Evolutionary conservation across 2,329 filamentous ascomycete species (phyloP).

Genomic region (Penicillium sp.): DNA sequence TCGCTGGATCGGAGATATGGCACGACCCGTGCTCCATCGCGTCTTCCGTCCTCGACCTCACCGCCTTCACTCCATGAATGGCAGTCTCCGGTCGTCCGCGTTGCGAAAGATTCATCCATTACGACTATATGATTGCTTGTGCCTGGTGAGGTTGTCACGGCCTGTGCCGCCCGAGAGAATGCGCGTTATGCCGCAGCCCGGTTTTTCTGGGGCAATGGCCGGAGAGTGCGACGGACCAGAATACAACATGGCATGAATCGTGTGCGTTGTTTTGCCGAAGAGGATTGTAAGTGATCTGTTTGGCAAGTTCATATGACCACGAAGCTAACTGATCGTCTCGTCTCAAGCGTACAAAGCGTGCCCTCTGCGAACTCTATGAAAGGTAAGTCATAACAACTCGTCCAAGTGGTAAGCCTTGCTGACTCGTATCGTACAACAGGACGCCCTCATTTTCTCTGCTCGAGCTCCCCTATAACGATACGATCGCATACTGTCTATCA

Average conservation of each 20-base stretch:
- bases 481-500: too few species aligned
- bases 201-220: too few species aligned
- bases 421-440: too few species aligned
- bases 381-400: too few species aligned
- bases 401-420: too few species aligned
- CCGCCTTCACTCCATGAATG: neutral
- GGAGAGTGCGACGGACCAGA: neutral
- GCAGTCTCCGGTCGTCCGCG: neutral
- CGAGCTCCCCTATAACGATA: too few species aligned
- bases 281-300: neutral
- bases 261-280: neutral
- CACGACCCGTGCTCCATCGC: neutral
- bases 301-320: neutral
- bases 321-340: neutral
- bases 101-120: neutral
- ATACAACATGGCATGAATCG: neutral
- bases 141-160: neutral
- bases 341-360: too few species aligned
- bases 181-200: too few species aligned
- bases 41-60: neutral
- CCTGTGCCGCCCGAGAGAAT: neutral
- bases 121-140: neutral
- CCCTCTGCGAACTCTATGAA: too few species aligned
- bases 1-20: neutral
- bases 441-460: too few species aligned